Percentiles rank a stretch among this genome's conserved stretches.
These are phyloP conservation scores for Arabis hirsuta DNA, from an alignment of 345 rosid genomes.

Conservation along the genomic window DNA sequence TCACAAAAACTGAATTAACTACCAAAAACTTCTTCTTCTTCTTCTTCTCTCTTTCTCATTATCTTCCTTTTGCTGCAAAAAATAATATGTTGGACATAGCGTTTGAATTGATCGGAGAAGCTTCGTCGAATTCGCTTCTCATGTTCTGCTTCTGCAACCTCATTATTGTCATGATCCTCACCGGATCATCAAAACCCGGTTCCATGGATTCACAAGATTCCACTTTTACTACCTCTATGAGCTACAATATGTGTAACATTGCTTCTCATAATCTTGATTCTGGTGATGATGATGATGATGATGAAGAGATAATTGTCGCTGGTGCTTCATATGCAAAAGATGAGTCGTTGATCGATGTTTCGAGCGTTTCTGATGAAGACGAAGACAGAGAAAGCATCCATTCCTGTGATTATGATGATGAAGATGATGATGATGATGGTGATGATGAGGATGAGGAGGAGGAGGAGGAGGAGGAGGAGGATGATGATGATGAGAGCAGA, in stretches of 20 bases:
- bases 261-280: conserved; percentile 16
- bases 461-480: conserved; percentile 29
- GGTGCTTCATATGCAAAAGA: conserved; percentile 27
- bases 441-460: background rate
- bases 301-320: background rate
- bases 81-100: conserved; percentile 38
- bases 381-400: conserved; percentile 17
- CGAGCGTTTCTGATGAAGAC: conserved; percentile 10
- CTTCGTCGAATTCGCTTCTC: conserved; percentile 42
- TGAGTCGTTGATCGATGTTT: conserved; percentile 3
- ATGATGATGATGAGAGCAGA: background rate
- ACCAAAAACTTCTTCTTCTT: background rate
- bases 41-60: background rate
- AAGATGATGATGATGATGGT: background rate
- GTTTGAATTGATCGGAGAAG: conserved; percentile 37
- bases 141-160: conserved; percentile 45
- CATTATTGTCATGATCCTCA: conserved; percentile 39
- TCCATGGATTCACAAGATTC: conserved; percentile 20
- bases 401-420: conserved; percentile 5
- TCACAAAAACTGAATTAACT: conserved; percentile 29
- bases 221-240: background rate
- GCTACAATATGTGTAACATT: background rate
- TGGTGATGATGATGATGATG: conserved; percentile 16
- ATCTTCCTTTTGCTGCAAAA: background rate
- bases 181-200: conserved; percentile 33